Conservation (phyloP, 352 stramenopile genomes). For the Pythium insidiosum region DNA sequence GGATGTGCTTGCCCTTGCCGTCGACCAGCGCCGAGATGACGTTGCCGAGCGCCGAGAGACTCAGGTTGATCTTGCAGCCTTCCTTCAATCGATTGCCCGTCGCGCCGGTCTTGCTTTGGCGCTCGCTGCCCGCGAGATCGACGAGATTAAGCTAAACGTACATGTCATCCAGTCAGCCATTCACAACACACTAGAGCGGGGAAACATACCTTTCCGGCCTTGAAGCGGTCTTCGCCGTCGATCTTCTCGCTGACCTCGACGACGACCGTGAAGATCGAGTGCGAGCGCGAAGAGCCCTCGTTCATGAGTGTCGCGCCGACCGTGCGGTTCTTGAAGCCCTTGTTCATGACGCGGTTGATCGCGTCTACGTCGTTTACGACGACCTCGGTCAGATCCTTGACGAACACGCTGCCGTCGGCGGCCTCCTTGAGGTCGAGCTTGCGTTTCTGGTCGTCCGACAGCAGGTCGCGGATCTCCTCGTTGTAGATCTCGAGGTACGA, state of each 20-base stretch:
- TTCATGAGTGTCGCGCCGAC: slow-evolving; percentile 82
- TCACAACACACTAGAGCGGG: no score
- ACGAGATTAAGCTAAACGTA: slow-evolving; percentile 63
- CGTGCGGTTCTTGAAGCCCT: slow-evolving; percentile 80
- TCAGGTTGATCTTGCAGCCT: slow-evolving; percentile 85
- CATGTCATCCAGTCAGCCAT: not conserved
- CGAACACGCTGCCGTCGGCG: slow-evolving; percentile 71
- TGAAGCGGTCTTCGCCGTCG: slow-evolving; percentile 63
- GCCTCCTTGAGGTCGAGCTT: slow-evolving; percentile 84
- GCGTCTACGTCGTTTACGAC: slow-evolving; percentile 67
- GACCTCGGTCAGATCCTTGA: slow-evolving; percentile 86
- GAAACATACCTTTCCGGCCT: slow-evolving; percentile 70
- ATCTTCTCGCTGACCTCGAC: slow-evolving; percentile 80
- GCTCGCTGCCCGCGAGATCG: slow-evolving; percentile 73
- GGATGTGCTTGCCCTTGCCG: slow-evolving; percentile 82
- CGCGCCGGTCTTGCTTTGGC: slow-evolving; percentile 78
- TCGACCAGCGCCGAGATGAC: slow-evolving; percentile 84
- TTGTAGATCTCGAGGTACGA: slow-evolving; percentile 96
- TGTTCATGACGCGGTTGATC: slow-evolving; percentile 76
- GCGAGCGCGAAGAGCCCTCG: slow-evolving; percentile 71
- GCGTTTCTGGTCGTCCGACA: slow-evolving; percentile 74
- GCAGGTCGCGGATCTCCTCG: slow-evolving; percentile 89
- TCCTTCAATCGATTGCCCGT: slow-evolving; percentile 78
- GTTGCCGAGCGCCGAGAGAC: slow-evolving; percentile 69
- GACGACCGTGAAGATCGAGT: slow-evolving; percentile 84